phyloP scores from a whole-genome alignment of 164 flowering plant species.

The Buxus sempervirens region DNA sequence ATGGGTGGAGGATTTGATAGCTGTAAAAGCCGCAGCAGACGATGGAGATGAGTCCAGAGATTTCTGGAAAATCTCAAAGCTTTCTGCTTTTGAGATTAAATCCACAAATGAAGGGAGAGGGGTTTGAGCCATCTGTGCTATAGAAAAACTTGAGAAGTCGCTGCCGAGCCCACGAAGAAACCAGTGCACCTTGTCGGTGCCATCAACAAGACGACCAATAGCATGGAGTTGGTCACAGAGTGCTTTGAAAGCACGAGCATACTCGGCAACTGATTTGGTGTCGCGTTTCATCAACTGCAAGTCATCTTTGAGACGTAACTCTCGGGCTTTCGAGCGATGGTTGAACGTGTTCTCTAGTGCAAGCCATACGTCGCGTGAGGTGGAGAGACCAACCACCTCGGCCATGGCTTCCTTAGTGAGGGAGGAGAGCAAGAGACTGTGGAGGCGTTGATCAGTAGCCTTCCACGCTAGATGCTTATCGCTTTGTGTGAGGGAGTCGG shows the following conservation, averaged over 20 bases:
- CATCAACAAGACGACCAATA: not conserved
- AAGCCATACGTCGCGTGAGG: not conserved
- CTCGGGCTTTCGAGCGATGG: not conserved
- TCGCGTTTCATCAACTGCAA: not conserved
- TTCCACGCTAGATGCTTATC: too few relatives aligned
- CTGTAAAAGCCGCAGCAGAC: not conserved
- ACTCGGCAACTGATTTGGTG: not conserved
- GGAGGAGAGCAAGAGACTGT: not conserved
- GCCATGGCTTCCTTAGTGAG: constrained; percentile 7
- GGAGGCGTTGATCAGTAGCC: too few relatives aligned
- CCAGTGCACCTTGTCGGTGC: constrained; percentile 3
- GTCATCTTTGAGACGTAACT: constrained; percentile 3
- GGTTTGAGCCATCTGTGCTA: not conserved
- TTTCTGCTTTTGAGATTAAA: not conserved
- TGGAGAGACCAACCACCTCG: not conserved
- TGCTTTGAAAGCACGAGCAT: constrained; percentile 1
- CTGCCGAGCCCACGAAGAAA: not conserved
- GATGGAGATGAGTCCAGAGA: not conserved
- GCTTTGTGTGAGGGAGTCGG: too few relatives aligned
- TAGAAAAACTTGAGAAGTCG: constrained; percentile 1
- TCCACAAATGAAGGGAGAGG: not conserved
- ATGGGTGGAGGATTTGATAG: not conserved
- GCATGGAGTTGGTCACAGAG: constrained; percentile 13
- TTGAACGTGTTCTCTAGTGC: not conserved
- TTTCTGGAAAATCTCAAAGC: not conserved